Base-by-base conservation (phyloP, 495 filamentous ascomycete species). In the Bryoglossum gracile region DNA sequence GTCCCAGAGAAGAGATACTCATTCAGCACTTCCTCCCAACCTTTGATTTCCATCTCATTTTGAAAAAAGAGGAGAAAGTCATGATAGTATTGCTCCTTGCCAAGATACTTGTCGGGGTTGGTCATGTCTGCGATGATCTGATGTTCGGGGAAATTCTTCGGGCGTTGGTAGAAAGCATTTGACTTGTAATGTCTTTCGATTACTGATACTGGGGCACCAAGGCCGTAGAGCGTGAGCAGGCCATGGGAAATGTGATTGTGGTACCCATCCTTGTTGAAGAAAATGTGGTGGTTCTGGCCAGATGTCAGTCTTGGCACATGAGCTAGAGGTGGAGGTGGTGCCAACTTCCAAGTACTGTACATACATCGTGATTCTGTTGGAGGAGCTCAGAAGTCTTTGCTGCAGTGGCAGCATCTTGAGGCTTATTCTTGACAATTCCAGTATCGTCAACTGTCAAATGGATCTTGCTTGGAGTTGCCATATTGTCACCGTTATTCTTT, bases 181-280 rank as follows among this genome's bases (percentile, higher is more conserved):
- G 65, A 56, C 13, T 76, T 64, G 55, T 85, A 91, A 3, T 68
- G 73, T 2, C 64, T 64, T 40, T 73, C 62, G n/a, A 94, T 68
- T 1, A 74, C 42, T 0, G 68, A 57, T 0, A 84, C 59, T 0
- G 71, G 60, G 13, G 85, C 84, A 8, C 83, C 80, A n/a, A 92
- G 76, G 28, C 83, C 81, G 59, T 79, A 94, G 42, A 89, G 63
- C n/a, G 78, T 78, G 8, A 94, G 72, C 10, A 92, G 64, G 43
- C 83, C 78, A 56, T 95, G 88, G 3, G 68, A 76, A 46, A 92
- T 85, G 30, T 70, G 75, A 72, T 83, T 83, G 56, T 86, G 84
- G 54, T 83, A 90, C 0, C 81, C 80, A 1, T 61, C 51, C 1
- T 74, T 19, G 50, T 87, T 87, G 69, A 86, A 92, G 65, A 82